Conservation (phyloP, 257 asterid species). For the Avicennia marina region DNA sequence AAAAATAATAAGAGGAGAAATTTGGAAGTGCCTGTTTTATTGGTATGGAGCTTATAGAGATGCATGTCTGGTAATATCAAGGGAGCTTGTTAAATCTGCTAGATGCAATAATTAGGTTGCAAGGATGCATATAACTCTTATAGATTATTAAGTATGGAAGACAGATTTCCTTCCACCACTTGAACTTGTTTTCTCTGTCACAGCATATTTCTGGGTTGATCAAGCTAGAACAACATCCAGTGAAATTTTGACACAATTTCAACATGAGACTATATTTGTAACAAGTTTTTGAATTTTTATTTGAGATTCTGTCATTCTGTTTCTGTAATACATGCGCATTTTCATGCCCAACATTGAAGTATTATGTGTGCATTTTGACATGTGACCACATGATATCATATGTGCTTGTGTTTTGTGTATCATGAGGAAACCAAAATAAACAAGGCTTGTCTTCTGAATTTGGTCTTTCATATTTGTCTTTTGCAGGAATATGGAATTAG, state of each 20-base stretch:
- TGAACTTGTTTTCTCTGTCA: neutral
- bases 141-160: conserved; percentile 11
- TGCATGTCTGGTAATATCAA: neutral
- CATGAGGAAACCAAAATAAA: neutral
- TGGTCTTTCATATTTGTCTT: conserved; percentile 8
- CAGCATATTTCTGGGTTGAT: neutral
- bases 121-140: conserved; percentile 3
- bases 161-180: neutral
- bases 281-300: too few species aligned
- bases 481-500: conserved; percentile 78
- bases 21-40: neutral
- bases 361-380: too few species aligned
- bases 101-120: neutral
- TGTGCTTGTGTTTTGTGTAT: neutral
- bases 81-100: neutral
- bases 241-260: too few species aligned
- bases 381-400: too few species aligned
- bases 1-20: too few species aligned
- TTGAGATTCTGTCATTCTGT: neutral
- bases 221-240: neutral
- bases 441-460: neutral
- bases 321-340: too few species aligned
- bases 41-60: conserved; percentile 5
- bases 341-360: neutral
- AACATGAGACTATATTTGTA: too few species aligned